Conservation (phyloP, 805 yeast genomes). For the Yarrowia sp. region DNA sequence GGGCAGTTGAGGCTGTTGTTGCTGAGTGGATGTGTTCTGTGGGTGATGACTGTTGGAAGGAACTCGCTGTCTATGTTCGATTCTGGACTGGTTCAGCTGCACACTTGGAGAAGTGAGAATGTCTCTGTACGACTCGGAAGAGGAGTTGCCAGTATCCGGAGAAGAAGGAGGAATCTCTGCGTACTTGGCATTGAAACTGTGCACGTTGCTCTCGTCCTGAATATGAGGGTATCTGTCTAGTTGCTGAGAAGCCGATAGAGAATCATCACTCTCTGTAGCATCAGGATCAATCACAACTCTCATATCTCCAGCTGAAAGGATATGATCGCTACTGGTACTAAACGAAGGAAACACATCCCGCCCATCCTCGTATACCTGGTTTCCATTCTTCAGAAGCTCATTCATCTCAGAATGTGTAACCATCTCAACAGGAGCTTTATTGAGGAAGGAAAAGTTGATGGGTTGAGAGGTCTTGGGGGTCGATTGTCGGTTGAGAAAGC, state of each 20-base stretch:
- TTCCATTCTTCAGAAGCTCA: background rate
- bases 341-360: background rate
- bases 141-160: background rate
- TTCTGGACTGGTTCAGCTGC: slow-evolving; percentile 18
- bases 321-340: background rate
- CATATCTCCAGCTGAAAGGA: background rate
- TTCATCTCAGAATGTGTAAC: slow-evolving; percentile 8
- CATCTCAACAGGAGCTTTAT: slow-evolving; percentile 7
- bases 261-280: slow-evolving; percentile 7
- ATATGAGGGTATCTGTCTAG: slow-evolving; percentile 17
- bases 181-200: background rate
- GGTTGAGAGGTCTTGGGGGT: slow-evolving; percentile 6
- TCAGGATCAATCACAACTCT: slow-evolving; percentile 9
- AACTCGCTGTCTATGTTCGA: slow-evolving; percentile 1
- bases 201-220: slow-evolving; percentile 15
- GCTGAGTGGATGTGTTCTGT: background rate
- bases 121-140: background rate
- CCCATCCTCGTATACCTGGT: background rate
- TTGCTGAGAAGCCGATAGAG: slow-evolving; percentile 10
- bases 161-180: slow-evolving; percentile 3
- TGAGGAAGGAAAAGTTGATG: background rate
- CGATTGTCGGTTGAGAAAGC: slow-evolving; percentile 12
- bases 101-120: slow-evolving; percentile 25
- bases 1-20: background rate
- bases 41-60: background rate